phyloP scores from a whole-genome alignment of 2,329 filamentous ascomycete species.

The Lasiodiplodia hormozganensis region DNA sequence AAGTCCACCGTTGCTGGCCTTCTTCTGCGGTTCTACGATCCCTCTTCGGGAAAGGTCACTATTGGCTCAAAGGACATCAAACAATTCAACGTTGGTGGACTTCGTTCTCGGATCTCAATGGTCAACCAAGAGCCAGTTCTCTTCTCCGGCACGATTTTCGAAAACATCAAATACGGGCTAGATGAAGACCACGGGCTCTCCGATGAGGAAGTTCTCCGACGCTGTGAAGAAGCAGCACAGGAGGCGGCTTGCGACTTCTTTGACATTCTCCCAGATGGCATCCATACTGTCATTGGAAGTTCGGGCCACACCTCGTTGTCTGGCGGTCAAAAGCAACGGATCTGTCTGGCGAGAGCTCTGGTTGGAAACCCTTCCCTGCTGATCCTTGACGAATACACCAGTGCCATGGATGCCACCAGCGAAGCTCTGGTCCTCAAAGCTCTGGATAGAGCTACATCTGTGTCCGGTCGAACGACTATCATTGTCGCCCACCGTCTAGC shows the following conservation, averaged over 20 bases:
- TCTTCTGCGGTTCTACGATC: slow-evolving; percentile 50
- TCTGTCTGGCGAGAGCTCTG: slow-evolving; percentile 45
- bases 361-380: slow-evolving; percentile 43
- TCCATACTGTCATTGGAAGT: slow-evolving; percentile 43
- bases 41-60: slow-evolving; percentile 41
- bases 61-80: slow-evolving; percentile 43
- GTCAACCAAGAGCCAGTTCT: slow-evolving; percentile 44
- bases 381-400: slow-evolving; percentile 47
- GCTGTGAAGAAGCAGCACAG: slow-evolving; percentile 64
- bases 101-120: slow-evolving; percentile 43
- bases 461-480: slow-evolving; percentile 42
- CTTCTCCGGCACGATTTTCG: slow-evolving; percentile 45
- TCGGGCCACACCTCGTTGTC: slow-evolving; percentile 54
- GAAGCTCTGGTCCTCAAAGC: slow-evolving; percentile 44
- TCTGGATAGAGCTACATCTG: slow-evolving; percentile 41
- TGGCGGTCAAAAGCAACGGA: slow-evolving; percentile 48
- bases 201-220: slow-evolving; percentile 60
- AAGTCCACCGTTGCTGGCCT: slow-evolving; percentile 55
- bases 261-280: slow-evolving; percentile 43
- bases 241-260: slow-evolving; percentile 68
- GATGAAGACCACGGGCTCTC: slow-evolving; percentile 53
- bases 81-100: slow-evolving; percentile 40
- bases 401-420: slow-evolving; percentile 43
- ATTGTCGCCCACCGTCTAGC: slow-evolving; percentile 47
- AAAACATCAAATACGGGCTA: slow-evolving; percentile 46